phyloP scores from a whole-genome alignment of 345 rosid species.

The Gossypium anomalum region DNA sequence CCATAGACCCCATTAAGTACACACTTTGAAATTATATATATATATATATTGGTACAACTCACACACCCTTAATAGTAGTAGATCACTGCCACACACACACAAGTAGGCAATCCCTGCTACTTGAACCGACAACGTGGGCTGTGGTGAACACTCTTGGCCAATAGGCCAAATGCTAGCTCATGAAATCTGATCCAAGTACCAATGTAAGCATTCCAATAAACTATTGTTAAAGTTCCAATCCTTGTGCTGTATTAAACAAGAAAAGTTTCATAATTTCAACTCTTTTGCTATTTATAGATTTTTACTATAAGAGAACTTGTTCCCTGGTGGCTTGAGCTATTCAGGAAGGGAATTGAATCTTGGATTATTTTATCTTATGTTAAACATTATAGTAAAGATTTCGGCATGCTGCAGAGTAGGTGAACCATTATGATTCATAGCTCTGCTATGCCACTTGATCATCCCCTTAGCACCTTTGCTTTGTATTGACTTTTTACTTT shows the following conservation, averaged over 20 bases:
- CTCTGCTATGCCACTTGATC: constrained; percentile 20
- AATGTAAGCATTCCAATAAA: neutral
- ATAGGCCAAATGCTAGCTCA: neutral
- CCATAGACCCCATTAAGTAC: neutral
- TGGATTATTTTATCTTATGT: constrained; percentile 3
- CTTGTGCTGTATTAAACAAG: neutral
- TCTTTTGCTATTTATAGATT: neutral
- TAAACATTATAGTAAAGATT: constrained; percentile 9
- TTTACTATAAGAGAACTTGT: neutral
- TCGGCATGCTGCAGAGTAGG: constrained; percentile 26
- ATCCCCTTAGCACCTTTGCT: constrained; percentile 19
- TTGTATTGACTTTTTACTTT: constrained; percentile 21
- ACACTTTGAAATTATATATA: too few species aligned
- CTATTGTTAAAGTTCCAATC: neutral
- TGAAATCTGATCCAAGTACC: neutral
- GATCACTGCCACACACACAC: too few species aligned
- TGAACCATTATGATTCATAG: constrained; percentile 27
- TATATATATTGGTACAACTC: too few species aligned
- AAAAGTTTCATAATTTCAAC: neutral
- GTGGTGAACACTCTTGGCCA: too few species aligned
- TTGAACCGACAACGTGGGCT: too few species aligned
- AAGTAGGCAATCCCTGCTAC: too few species aligned
- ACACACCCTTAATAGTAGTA: too few species aligned
- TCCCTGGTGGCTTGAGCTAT: neutral
- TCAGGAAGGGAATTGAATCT: neutral